These are phyloP conservation scores for Kazachstania africana DNA, from an alignment of 805 yeast species.

Conservation along the genomic window DNA sequence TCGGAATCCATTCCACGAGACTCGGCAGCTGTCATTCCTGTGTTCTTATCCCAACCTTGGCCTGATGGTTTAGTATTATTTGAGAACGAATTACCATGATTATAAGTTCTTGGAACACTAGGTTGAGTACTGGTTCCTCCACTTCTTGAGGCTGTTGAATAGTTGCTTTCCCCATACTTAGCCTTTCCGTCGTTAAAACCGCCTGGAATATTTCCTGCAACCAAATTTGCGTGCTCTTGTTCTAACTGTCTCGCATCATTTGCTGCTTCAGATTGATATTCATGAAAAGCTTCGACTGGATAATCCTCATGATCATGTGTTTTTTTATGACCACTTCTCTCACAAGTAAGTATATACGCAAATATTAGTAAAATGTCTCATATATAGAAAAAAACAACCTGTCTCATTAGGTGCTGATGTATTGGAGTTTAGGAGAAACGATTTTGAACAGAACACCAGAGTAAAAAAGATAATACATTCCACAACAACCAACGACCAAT, in stretches of 20 bases:
- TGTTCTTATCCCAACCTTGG: not conserved
- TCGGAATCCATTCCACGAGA: too few relatives aligned
- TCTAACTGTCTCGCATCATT: not conserved
- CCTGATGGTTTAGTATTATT: not conserved
- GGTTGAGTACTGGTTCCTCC: not conserved
- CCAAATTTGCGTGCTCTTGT: not conserved
- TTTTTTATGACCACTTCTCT: not conserved
- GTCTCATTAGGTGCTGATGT: too few relatives aligned
- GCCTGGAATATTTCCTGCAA: not conserved
- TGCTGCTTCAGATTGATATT: slow-evolving; percentile 1
- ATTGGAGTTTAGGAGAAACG: too few relatives aligned
- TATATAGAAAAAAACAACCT: too few relatives aligned
- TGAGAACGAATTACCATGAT: not conserved
- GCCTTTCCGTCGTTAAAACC: not conserved
- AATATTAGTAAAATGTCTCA: too few relatives aligned
- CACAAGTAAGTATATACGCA: too few relatives aligned
- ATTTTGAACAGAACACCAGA: too few relatives aligned
- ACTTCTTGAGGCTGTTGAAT: too few relatives aligned
- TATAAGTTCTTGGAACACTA: not conserved
- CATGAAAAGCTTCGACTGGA: slow-evolving; percentile 9
- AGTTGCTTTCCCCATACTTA: too few relatives aligned
- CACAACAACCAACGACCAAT: too few relatives aligned
- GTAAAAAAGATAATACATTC: too few relatives aligned
- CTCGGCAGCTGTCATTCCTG: too few relatives aligned
- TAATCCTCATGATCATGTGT: slow-evolving; percentile 6